Evolutionary conservation across 768 basidiomycete genomes (phyloP).

Genomic region (Sutorius australiensis): DNA sequence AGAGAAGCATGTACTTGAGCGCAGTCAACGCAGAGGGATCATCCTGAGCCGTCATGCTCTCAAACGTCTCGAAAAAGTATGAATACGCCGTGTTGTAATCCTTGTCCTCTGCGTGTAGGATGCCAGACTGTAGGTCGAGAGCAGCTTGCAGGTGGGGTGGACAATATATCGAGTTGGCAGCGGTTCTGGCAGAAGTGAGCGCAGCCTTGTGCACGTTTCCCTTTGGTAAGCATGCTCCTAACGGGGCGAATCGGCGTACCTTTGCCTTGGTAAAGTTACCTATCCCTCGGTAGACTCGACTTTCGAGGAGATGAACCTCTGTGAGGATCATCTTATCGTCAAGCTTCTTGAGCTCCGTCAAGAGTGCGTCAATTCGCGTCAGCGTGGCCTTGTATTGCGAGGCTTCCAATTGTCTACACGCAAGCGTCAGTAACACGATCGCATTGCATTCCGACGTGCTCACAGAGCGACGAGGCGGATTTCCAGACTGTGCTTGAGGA

Average conservation of each 20-base stretch:
- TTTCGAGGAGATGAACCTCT: conserved; percentile 93
- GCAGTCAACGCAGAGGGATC: conserved; percentile 74
- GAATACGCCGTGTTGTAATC: conserved; percentile 97
- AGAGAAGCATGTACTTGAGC: conserved; percentile 96
- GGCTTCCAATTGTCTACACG: conserved; percentile 64
- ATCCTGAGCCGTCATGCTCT: conserved; percentile 77
- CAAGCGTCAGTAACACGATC: conserved; percentile 4
- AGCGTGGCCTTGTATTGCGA: conserved; percentile 77
- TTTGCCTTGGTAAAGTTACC: conserved; percentile 90
- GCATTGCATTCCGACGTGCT: conserved; percentile 16
- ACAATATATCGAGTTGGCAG: conserved; percentile 95
- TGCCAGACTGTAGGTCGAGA: conserved; percentile 67
- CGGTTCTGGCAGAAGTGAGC: conserved; percentile 85
- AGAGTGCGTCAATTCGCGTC: conserved; percentile 75
- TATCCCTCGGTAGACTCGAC: conserved; percentile 83
- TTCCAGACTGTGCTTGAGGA: conserved; percentile 92
- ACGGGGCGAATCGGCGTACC: conserved; percentile 37
- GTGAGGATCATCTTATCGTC: conserved; percentile 99
- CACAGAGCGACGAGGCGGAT: conserved; percentile 78
- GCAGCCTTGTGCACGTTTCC: conserved; percentile 52
- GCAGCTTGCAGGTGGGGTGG: conserved; percentile 61
- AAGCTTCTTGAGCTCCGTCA: conserved; percentile 86
- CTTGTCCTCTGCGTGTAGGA: conserved; percentile 94
- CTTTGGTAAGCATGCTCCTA: not conserved
- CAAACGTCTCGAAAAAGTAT: conserved; percentile 97